Evolutionary conservation across 768 basidiomycete species (phyloP).

Genomic region (Boletellus sp.): DNA sequence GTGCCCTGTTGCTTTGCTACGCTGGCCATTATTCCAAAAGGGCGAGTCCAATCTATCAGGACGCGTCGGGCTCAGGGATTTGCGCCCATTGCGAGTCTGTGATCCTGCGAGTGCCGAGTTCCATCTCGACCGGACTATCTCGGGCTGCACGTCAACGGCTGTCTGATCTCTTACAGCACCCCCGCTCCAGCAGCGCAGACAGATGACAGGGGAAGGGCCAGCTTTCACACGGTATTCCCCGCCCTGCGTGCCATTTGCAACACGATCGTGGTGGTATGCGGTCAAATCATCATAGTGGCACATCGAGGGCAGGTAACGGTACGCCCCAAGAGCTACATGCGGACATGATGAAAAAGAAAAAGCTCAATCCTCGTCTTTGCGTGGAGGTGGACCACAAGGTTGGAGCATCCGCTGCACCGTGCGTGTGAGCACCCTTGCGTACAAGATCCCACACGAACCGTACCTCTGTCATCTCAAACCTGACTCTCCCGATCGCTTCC

Average conservation of each 20-base stretch:
- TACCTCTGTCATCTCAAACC: constrained; percentile 97
- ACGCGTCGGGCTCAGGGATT: too few relatives aligned
- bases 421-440: constrained; percentile 22
- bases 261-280: too few relatives aligned
- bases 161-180: background rate
- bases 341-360: background rate
- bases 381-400: constrained; percentile 89
- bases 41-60: too few relatives aligned
- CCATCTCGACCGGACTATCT: background rate
- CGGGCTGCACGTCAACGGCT: background rate
- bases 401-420: constrained; percentile 79
- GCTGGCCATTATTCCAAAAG: too few relatives aligned
- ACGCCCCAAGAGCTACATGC: too few relatives aligned
- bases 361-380: constrained; percentile 74
- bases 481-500: constrained; percentile 82
- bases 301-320: too few relatives aligned
- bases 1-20: too few relatives aligned
- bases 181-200: background rate
- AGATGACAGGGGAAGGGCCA: background rate
- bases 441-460: background rate
- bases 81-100: background rate
- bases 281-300: too few relatives aligned
- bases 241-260: background rate
- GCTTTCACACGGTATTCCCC: background rate
- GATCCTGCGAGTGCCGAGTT: background rate